Evolutionary conservation across 331 rosid genomes (phyloP), one percentile per base, ranked within the genome.

Genomic region (Stylosanthes scabra): DNA sequence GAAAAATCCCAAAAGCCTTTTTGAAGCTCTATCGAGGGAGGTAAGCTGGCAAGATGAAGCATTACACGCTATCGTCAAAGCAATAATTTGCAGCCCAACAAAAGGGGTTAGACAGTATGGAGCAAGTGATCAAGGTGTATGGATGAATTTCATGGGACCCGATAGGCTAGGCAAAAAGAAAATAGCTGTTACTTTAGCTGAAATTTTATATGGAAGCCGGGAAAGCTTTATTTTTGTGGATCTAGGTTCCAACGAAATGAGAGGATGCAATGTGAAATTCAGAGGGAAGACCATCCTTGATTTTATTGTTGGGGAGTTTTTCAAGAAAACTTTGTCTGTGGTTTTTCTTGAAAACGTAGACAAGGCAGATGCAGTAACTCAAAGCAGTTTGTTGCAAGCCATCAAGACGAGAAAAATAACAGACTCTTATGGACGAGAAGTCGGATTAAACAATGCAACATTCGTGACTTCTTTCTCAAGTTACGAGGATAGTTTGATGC

Each of bases 211-310:
- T 76, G 90, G 92, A 25, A 83, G 84, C 83, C 84, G 54, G 71
- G 93, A 88, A 71, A 81, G 81, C 70, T 72, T 84, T 31, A 77
- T 90, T 63, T 82, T 75, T 70, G 84, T 83, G 25, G 97, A 95
- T 82, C 79, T 95, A 73, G 74, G 85, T 75, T 81, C 86, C 16
- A 88, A 82, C 34, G 89, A 65, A 59, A 60, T 83, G 79, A 82
- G 68, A 54, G 87, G 86, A 63, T 81, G 85, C 78, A 86, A 84
- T 75, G 74, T 68, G 37, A 87, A 88, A 81, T 87, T 81, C 68
- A 88, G 97, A 83, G 99, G 99, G 71, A 95, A 90, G 85, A 90
- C 91, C n/a, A 82, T 75, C 20, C 51, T 88, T 76, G 99, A 95
- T 87, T 86, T 83, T 56, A 59, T 92, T 54, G 96, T 88, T 1